Percentiles rank a stretch among this genome's conserved stretches.
These are phyloP conservation scores for Cyclotella sp. DNA, from an alignment of 108 stramenopile genomes.

Conservation along the genomic window DNA sequence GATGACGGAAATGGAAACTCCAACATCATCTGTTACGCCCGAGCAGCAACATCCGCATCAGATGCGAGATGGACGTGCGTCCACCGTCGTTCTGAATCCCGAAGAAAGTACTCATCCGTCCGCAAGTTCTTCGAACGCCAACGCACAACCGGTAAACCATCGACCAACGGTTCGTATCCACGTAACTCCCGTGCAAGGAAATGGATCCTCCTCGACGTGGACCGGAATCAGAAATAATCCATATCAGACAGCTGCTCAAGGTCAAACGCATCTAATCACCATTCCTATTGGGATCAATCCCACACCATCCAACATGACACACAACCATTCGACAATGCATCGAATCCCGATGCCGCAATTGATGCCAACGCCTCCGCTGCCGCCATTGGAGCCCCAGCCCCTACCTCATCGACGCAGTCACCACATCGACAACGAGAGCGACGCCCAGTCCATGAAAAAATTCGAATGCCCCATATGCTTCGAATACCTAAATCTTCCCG, in stretches of 20 bases:
- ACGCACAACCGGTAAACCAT: background rate
- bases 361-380: constrained; percentile 5
- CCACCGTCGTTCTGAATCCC: too few relatives aligned
- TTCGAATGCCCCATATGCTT: constrained; percentile 56
- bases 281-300: background rate
- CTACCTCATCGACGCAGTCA: background rate
- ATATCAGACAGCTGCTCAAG: background rate
- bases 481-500: constrained; percentile 49
- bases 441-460: constrained; percentile 19
- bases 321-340: background rate
- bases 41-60: too few relatives aligned
- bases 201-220: background rate
- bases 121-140: background rate
- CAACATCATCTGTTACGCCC: too few relatives aligned
- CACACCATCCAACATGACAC: too few relatives aligned
- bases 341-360: constrained; percentile 2
- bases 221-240: background rate
- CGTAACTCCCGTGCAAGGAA: background rate
- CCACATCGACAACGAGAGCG: background rate
- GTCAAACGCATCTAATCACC: background rate
- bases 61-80: too few relatives aligned
- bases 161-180: constrained; percentile 9
- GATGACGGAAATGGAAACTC: too few relatives aligned
- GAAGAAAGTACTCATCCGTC: too few relatives aligned
- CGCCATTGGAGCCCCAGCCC: constrained; percentile 6